phyloP scores from a whole-genome alignment of 2,329 filamentous ascomycete species.

The Sporothrix euskadiensis region DNA sequence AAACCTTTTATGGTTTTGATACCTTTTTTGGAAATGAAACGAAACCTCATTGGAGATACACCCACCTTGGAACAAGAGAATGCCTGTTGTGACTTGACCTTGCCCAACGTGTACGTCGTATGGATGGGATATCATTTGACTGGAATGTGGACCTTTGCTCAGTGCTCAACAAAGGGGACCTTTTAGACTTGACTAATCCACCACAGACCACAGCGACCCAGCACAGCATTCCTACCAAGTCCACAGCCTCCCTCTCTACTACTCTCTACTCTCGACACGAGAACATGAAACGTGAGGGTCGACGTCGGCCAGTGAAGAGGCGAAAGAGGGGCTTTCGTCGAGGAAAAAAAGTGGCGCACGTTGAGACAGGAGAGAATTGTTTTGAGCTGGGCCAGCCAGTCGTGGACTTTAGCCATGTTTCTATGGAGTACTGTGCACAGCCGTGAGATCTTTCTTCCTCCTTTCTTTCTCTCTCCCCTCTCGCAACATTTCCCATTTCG shows the following conservation, averaged over 20 bases:
- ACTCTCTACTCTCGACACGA: not conserved
- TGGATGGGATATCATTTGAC: not conserved
- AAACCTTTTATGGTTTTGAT: too few relatives aligned
- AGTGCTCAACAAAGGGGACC: not conserved
- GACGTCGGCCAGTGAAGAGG: not conserved
- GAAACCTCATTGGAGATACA: not conserved
- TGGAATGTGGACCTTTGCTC: not conserved
- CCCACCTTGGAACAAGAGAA: not conserved
- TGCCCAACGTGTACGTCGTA: not conserved
- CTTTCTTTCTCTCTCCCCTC: too few relatives aligned
- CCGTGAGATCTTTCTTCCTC: not conserved
- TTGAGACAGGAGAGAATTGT: not conserved
- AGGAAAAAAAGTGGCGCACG: not conserved
- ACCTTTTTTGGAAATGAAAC: not conserved
- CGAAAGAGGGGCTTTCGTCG: not conserved
- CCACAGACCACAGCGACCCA: not conserved
- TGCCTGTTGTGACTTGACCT: not conserved
- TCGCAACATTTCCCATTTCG: constrained; percentile 7
- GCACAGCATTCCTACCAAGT: not conserved
- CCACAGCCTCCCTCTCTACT: not conserved
- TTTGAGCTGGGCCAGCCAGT: not conserved
- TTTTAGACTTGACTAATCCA: not conserved
- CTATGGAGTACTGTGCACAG: not conserved
- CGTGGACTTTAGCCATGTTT: not conserved
- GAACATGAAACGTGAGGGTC: not conserved